A percentile compares a stretch with the other conserved stretches of the same genome.
These are phyloP conservation scores for Eudorina sp. DNA, from an alignment of 139 green algal species.

Conservation along the genomic window DNA sequence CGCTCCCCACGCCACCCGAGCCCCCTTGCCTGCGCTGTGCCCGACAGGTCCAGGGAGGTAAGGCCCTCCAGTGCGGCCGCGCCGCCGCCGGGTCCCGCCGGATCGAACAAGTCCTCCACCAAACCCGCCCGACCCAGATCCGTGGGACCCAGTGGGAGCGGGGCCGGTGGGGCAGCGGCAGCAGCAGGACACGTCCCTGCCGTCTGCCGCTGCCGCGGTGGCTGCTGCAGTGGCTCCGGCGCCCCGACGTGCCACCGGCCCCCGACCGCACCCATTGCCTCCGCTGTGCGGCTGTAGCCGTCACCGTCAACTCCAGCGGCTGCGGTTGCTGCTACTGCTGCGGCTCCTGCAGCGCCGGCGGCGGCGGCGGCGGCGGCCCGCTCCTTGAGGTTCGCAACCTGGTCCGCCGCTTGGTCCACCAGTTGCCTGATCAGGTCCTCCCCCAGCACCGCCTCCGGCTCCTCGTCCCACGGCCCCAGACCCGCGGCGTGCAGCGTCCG, in stretches of 20 bases:
- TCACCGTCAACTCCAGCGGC: too few relatives aligned
- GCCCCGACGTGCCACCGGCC: neutral
- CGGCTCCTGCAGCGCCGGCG: too few relatives aligned
- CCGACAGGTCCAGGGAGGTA: neutral
- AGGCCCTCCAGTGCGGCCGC: neutral
- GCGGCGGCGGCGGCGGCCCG: too few relatives aligned
- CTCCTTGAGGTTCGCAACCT: neutral
- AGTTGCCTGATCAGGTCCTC: neutral
- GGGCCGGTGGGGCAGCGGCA: too few relatives aligned
- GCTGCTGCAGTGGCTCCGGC: neutral
- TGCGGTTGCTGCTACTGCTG: too few relatives aligned
- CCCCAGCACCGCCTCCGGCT: neutral
- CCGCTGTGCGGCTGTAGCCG: neutral
- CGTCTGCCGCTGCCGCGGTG: neutral
- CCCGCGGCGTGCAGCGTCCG: neutral
- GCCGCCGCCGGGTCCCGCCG: neutral
- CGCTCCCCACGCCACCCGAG: too few relatives aligned
- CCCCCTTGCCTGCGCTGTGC: neutral
- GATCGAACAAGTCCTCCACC: constrained; percentile 28
- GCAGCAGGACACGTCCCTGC: neutral
- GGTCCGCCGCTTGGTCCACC: neutral
- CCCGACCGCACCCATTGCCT: neutral
- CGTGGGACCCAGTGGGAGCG: too few relatives aligned
- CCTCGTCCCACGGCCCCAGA: neutral
- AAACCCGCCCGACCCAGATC: neutral